A percentile compares a stretch with the other conserved stretches of the same genome.
phyloP scores from a whole-genome alignment of 140 eudicot genomes.

The Senecio squalidus region DNA sequence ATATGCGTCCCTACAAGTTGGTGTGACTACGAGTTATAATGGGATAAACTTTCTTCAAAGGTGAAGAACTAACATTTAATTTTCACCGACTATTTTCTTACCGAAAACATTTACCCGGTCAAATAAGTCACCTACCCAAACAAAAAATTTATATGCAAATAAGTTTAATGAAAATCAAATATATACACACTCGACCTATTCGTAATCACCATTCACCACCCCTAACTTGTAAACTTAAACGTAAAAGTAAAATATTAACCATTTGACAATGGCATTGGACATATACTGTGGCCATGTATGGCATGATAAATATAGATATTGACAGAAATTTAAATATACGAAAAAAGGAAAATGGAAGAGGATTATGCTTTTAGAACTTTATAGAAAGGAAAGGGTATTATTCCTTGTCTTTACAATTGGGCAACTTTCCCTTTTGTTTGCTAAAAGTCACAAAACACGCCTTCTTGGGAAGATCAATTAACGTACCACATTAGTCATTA shows the following conservation, averaged over 20 bases:
- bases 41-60: no score
- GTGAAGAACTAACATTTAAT: no score
- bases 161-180: no score
- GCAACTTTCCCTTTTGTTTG: constrained; percentile 41
- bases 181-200: no score
- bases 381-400: constrained; percentile 38
- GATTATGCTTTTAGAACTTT: constrained; percentile 30
- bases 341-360: background rate
- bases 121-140: no score
- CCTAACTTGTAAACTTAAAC: background rate
- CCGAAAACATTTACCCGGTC: no score
- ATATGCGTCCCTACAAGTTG: no score
- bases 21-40: no score
- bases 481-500: constrained; percentile 14
- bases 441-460: constrained; percentile 42
- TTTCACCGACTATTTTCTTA: no score
- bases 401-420: constrained; percentile 51
- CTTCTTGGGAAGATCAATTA: constrained; percentile 28
- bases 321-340: background rate
- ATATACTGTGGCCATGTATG: constrained; percentile 17
- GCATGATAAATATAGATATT: constrained; percentile 4
- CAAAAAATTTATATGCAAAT: no score
- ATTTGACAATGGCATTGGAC: constrained; percentile 12
- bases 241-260: background rate
- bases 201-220: background rate